A percentile compares a stretch with the other conserved stretches of the same genome.
phyloP scores from a whole-genome alignment of 1,284 basidiomycete species.

The Trichosporon coremiiforme region DNA sequence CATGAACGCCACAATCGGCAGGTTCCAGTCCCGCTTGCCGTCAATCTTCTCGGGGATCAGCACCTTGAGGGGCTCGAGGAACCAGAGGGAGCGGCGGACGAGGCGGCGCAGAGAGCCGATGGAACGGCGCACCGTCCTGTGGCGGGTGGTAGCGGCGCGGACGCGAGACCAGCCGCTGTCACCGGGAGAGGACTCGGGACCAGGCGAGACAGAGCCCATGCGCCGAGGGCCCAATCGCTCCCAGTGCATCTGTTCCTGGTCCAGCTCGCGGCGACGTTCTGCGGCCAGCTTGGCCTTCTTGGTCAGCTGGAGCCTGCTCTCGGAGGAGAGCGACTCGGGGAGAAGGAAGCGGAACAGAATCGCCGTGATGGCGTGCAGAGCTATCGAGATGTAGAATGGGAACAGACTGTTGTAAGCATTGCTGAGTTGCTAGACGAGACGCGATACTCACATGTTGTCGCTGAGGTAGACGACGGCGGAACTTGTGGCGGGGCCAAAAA shows the following conservation, averaged over 20 bases:
- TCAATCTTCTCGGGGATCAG: conserved; percentile 62
- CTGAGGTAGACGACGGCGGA: conserved; percentile 68
- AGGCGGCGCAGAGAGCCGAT: conserved; percentile 40
- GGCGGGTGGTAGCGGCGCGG: conserved; percentile 4
- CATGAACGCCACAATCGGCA: conserved; percentile 61
- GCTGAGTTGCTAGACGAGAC: too few species aligned
- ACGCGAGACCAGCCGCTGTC: conserved; percentile 33
- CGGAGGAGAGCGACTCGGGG: conserved; percentile 70
- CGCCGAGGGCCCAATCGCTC: conserved; percentile 38
- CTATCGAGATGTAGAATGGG: conserved; percentile 68
- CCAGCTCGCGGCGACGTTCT: conserved; percentile 43
- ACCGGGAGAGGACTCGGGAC: conserved; percentile 8
- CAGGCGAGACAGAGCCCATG: not conserved
- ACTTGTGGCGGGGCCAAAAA: conserved; percentile 71
- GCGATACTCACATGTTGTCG: conserved; percentile 58
- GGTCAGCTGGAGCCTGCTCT: conserved; percentile 46
- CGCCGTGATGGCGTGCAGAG: conserved; percentile 59
- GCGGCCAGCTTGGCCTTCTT: conserved; percentile 50
- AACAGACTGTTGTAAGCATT: conserved; percentile 60
- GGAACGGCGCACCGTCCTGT: conserved; percentile 19
- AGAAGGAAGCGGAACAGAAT: conserved; percentile 64
- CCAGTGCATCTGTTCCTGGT: conserved; percentile 54
- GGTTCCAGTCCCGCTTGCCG: conserved; percentile 65
- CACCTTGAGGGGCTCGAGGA: conserved; percentile 67
- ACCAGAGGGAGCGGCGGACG: conserved; percentile 58